Evolutionary conservation across 2,329 filamentous ascomycete genomes (phyloP), one percentile per base, ranked within the genome.

Genomic region (Diaporthe vaccinii): DNA sequence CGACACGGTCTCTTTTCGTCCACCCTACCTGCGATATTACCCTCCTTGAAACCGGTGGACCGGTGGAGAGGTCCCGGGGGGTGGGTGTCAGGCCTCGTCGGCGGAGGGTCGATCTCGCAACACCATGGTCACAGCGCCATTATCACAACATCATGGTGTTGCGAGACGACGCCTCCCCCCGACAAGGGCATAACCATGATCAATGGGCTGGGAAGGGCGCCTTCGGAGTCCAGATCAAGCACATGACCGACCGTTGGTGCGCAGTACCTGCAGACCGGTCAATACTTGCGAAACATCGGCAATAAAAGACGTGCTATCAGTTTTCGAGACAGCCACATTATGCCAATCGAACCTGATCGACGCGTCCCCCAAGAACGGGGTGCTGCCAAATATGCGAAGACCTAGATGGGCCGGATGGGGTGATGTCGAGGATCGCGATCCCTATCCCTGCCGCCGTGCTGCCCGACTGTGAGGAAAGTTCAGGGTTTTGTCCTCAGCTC

Each of bases 381-480:
- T 25, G 10, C 36, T 25, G 15, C 31, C 39, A 20, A 53, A 17
- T 53, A 39, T 39, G 36, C 34, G 36, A 12, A 6, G 44, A 36
- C 62, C 31, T 10, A 39, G 31, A 68, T 51, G 62, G 14, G 62
- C 4, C 28, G 20, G 62, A 20, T n/a, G 25, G 25, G 25, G 17
- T 65, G 62, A 39, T 53, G 28, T 68, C 20, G 61, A n/a, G 62
- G 46, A 68, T 39, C 31, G 31, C 20, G 25, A 68, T 68, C 62
- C 62, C 62, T 68, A 68, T 68, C 62, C 62, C 62, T 68, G 62
- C 22, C 6, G 31, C 15, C 5, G 65, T 53, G 65, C 41, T 36
- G 46, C 65, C 65, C 65, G 65, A 68, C 65, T 39, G 46, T 53
- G 46, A 68, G 65, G 65, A 68, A 68, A 68, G 65, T 68, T 68